Conservation (phyloP, 83 land plant species). For the Isoetes engelmannii region DNA sequence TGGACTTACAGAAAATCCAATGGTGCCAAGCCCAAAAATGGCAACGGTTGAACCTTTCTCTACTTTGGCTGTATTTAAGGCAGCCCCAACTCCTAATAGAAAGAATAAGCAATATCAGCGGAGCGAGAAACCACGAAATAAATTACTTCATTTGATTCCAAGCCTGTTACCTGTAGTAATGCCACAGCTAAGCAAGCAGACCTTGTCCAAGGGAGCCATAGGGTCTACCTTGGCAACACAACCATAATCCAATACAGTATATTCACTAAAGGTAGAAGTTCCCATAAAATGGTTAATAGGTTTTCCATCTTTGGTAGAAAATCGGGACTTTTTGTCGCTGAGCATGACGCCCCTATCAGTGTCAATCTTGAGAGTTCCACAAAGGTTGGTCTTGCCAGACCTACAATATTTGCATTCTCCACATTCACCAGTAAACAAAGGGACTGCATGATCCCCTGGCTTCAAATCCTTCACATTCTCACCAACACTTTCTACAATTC, state of each 20-base stretch:
- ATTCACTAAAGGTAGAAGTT: slow-evolving; percentile 37
- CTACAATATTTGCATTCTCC: slow-evolving; percentile 38
- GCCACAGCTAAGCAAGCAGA: slow-evolving; percentile 37
- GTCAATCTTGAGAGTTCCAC: slow-evolving; percentile 15
- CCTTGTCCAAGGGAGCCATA: slow-evolving; percentile 28
- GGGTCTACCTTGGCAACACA: slow-evolving; percentile 37
- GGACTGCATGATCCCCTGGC: slow-evolving; percentile 48
- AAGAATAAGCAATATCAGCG: slow-evolving; percentile 3
- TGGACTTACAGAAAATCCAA: slow-evolving; percentile 26
- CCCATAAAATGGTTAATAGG: slow-evolving; percentile 22
- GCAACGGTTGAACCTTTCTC: slow-evolving; percentile 17
- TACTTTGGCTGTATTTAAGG: slow-evolving; percentile 21
- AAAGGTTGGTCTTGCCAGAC: slow-evolving; percentile 34
- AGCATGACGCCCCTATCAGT: slow-evolving; percentile 21
- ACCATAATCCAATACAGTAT: slow-evolving; percentile 33
- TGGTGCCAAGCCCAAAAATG: slow-evolving; percentile 22
- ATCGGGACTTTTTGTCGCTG: slow-evolving; percentile 25
- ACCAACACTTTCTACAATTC: slow-evolving; percentile 25
- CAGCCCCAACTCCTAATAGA: slow-evolving; percentile 17
- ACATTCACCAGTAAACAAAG: slow-evolving; percentile 47
- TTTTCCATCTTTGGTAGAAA: slow-evolving; percentile 24
- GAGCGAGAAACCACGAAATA: slow-evolving; percentile 20
- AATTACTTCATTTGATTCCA: not conserved
- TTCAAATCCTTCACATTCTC: slow-evolving; percentile 32
- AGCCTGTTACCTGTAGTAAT: slow-evolving; percentile 24